phyloP scores from a whole-genome alignment of 192 early-diverging fungal species.

The Coemansia biformis region DNA sequence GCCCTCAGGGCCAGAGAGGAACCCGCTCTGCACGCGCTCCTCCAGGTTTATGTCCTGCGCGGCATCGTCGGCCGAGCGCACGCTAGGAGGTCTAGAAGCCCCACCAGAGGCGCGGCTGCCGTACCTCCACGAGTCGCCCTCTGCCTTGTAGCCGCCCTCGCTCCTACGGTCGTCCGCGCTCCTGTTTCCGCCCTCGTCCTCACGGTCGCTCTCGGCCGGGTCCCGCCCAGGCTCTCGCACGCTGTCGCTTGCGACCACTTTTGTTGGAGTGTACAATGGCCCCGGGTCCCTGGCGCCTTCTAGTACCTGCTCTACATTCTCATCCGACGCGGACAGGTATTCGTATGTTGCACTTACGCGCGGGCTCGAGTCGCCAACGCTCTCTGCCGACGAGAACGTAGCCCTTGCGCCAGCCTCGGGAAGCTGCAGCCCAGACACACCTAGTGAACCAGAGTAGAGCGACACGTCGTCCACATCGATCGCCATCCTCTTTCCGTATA shows the following conservation, averaged over 20 bases:
- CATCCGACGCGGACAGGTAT: too few relatives aligned
- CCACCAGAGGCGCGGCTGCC: too few relatives aligned
- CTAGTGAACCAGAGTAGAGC: constrained; percentile 7
- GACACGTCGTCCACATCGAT: background rate
- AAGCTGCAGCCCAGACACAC: constrained; percentile 9
- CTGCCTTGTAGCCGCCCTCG: too few relatives aligned
- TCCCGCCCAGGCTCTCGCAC: too few relatives aligned
- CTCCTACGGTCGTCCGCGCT: too few relatives aligned
- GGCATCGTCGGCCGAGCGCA: too few relatives aligned
- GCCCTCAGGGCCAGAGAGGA: constrained; percentile 10
- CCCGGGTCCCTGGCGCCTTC: background rate
- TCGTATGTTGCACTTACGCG: too few relatives aligned
- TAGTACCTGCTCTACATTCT: background rate
- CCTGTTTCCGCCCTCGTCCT: too few relatives aligned
- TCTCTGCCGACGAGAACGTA: background rate
- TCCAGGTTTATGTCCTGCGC: background rate
- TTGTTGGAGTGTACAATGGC: background rate
- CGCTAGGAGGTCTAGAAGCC: too few relatives aligned
- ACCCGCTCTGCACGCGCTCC: background rate
- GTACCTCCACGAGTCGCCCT: too few relatives aligned
- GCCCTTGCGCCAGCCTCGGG: background rate
- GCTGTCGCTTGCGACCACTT: background rate
- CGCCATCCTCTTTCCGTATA: background rate
- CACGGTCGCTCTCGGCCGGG: too few relatives aligned
- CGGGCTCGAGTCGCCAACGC: background rate